Conservation (phyloP, 768 basidiomycete species). For the Vishniacozyma victoriae region DNA sequence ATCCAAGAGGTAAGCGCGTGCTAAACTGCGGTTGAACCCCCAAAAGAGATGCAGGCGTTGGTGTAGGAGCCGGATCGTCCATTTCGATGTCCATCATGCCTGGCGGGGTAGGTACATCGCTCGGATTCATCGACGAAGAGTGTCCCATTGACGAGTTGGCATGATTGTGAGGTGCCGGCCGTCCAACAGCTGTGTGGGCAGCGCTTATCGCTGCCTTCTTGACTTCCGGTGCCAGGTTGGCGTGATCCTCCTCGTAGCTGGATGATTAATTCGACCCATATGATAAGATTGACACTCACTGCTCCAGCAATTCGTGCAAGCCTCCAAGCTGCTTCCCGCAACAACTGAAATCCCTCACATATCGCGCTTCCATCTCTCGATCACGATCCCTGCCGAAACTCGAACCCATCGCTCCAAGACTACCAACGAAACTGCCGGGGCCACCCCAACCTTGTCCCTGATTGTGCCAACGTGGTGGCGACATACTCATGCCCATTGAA, state of each 20-base stretch:
- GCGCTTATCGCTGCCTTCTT: slow-evolving; percentile 29
- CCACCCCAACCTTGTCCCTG: slow-evolving; percentile 6
- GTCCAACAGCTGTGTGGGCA: slow-evolving; percentile 5
- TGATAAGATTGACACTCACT: slow-evolving; percentile 27
- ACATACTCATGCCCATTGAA: slow-evolving; percentile 33
- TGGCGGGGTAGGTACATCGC: slow-evolving; percentile 38
- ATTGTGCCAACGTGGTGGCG: slow-evolving; percentile 28
- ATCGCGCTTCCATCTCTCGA: slow-evolving; percentile 42
- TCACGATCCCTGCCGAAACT: slow-evolving; percentile 25
- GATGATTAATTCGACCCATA: too few species aligned
- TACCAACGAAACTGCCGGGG: slow-evolving; percentile 26
- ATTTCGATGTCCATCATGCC: slow-evolving; percentile 48
- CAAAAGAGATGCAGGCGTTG: not conserved
- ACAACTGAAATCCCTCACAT: slow-evolving; percentile 42
- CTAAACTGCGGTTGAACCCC: not conserved
- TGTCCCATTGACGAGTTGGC: not conserved
- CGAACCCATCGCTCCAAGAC: slow-evolving; percentile 21
- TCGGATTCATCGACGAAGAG: slow-evolving; percentile 8
- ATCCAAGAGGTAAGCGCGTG: not conserved
- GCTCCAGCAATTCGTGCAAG: slow-evolving; percentile 45
- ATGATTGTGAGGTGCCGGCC: not conserved
- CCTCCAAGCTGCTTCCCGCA: slow-evolving; percentile 42
- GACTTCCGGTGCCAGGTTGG: slow-evolving; percentile 38
- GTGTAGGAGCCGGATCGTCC: slow-evolving; percentile 25
- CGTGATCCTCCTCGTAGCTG: slow-evolving; percentile 47